A percentile compares a stretch with the other conserved stretches of the same genome.
phyloP scores from a whole-genome alignment of 306 rosid species.

The Cicer bijugum region DNA sequence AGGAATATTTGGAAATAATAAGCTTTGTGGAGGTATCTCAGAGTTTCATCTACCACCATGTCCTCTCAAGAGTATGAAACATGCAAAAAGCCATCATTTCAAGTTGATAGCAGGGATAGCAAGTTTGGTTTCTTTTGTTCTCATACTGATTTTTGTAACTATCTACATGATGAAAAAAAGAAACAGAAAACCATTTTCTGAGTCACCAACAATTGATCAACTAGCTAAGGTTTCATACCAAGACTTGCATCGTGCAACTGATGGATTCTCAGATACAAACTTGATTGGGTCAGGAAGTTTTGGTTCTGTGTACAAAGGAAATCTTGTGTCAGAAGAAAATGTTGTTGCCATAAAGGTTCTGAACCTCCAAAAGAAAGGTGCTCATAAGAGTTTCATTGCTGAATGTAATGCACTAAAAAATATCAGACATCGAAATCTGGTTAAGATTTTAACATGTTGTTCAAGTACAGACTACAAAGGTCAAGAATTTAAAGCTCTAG shows the following conservation, averaged over 20 bases:
- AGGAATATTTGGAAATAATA: conserved; percentile 14
- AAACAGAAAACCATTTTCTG: neutral
- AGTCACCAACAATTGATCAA: neutral
- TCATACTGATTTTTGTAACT: neutral
- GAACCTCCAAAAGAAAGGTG: conserved; percentile 35
- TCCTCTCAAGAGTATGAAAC: neutral
- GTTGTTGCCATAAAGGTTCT: conserved; percentile 36
- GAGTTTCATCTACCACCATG: conserved; percentile 34
- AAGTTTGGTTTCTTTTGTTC: neutral
- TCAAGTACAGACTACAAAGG: conserved; percentile 29
- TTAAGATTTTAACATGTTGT: conserved; percentile 39
- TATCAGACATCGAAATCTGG: conserved; percentile 33
- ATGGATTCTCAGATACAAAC: conserved; percentile 22
- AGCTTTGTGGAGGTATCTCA: conserved; percentile 41
- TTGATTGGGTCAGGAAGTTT: conserved; percentile 30
- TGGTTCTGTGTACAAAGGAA: conserved; percentile 17
- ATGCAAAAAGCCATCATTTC: neutral
- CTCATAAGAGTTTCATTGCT: conserved; percentile 33
- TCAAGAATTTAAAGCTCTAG: conserved; percentile 42
- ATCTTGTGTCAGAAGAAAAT: conserved; percentile 18
- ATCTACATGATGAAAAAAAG: conserved; percentile 20
- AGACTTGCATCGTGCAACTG: conserved; percentile 13
- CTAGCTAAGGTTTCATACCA: conserved; percentile 37
- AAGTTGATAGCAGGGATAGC: neutral
- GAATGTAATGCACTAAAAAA: conserved; percentile 40